Evolutionary conservation across 495 filamentous ascomycete species (phyloP).

Genomic region (Astrothelium macrocarpum): DNA sequence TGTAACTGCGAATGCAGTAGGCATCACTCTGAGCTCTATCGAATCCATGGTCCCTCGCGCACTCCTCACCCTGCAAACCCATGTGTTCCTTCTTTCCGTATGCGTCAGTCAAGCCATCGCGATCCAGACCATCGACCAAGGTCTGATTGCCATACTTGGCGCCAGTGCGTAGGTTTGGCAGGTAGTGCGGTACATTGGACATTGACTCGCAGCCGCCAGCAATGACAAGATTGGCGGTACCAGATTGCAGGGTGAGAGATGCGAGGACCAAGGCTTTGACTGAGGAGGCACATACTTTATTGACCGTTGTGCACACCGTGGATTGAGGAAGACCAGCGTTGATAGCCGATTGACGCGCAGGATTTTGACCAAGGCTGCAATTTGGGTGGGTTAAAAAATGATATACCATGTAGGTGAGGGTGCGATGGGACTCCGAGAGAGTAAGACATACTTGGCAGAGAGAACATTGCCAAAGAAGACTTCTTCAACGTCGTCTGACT

Average conservation of each 20-base stretch:
- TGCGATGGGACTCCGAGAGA: constrained; percentile 5
- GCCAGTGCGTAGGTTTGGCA: constrained; percentile 70
- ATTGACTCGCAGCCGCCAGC: constrained; percentile 95
- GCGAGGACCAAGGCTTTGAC: constrained; percentile 92
- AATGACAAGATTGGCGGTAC: constrained; percentile 79
- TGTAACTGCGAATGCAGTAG: constrained; percentile 86
- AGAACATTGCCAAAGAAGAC: constrained; percentile 98
- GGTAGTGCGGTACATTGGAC: constrained; percentile 96
- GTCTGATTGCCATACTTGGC: constrained; percentile 82
- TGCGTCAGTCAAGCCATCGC: constrained; percentile 86
- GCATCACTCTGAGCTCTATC: constrained; percentile 76
- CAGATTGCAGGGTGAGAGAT: constrained; percentile 92
- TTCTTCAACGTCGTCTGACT: constrained; percentile 79
- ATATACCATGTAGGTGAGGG: constrained; percentile 1
- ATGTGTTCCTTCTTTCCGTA: constrained; percentile 81
- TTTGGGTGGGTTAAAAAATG: neutral
- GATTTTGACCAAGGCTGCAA: constrained; percentile 84
- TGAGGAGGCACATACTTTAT: constrained; percentile 95
- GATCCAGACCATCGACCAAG: constrained; percentile 80
- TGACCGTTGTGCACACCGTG: constrained; percentile 83
- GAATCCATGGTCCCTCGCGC: constrained; percentile 73
- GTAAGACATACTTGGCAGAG: constrained; percentile 67
- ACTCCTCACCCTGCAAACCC: constrained; percentile 88
- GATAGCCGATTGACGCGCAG: constrained; percentile 87
- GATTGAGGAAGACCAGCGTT: constrained; percentile 69